phyloP scores from a whole-genome alignment of 1,139 yeast genomes.

The Saccharomyces hybrid region DNA sequence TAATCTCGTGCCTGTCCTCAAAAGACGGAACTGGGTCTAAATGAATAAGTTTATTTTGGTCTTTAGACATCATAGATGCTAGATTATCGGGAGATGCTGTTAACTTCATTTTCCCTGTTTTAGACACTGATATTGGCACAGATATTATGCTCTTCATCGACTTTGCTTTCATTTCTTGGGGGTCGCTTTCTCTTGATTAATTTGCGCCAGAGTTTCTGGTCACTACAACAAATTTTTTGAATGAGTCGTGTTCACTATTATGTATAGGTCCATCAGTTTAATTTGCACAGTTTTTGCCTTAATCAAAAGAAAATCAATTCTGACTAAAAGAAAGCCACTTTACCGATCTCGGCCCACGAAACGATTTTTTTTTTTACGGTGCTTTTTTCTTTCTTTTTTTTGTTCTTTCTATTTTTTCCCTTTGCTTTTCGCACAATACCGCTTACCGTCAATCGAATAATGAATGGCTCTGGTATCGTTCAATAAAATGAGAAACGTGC shows the following conservation, averaged over 20 bases:
- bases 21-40: constrained; percentile 35
- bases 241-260: neutral
- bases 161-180: neutral
- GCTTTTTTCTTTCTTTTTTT: neutral
- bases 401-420: neutral
- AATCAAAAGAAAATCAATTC: neutral
- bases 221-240: neutral
- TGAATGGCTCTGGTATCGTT: neutral
- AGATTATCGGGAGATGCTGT: constrained; percentile 3
- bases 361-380: neutral
- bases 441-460: neutral
- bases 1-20: constrained; percentile 42
- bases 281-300: neutral
- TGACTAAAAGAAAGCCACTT: neutral
- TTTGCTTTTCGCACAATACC: neutral
- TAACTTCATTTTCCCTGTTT: neutral
- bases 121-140: neutral
- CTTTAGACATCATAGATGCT: neutral
- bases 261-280: neutral
- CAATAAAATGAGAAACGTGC: neutral
- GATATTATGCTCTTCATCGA: neutral
- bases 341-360: neutral
- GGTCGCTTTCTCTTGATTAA: neutral
- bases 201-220: neutral
- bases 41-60: constrained; percentile 22